Evolutionary conservation across 495 filamentous ascomycete genomes (phyloP), one percentile per base, ranked within the genome.

Genomic region (Podospora bellae-mahoneyi): DNA sequence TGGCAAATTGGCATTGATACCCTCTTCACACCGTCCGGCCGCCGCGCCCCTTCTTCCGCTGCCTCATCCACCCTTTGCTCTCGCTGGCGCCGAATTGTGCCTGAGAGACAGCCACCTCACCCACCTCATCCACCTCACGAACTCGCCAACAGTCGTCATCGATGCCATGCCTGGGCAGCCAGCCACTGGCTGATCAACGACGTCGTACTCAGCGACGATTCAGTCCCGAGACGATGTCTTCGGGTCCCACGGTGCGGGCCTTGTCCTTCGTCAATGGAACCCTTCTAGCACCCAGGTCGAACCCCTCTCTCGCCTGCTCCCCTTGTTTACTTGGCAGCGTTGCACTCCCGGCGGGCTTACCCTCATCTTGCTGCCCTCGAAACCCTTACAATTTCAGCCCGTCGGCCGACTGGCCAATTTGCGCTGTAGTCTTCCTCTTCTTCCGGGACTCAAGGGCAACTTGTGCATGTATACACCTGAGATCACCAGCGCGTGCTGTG

Each of bases 401-500:
- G 39, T 10, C 13, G 39, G 39, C 39, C 39, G 39, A 48, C 5
- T 10, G 39, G 5, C 13, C 39, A 48, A 48, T 48, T 48, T 48
- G 34, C 32, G 60, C 34, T 58, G 55, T n/a, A 58, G 55, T 20
- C 10, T 48, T 48, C 9, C 39, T 19, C 55, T 58, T 58, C 55
- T 58, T 58, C 56, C 66, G 66, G 54, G 57, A 28, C 39, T 55
- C 26, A 16, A 64, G 68, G 64, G 64, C 23, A 60, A 30, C 44
- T 28, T 28, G 65, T 66, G 64, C 68, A 69, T 65, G 23, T 48
- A n/a, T 48, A 5, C 64, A 63, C 67, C 71, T 64, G 64, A 64
- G 73, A 74, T 74, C 70, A 68, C 30, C 70, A 64, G 28, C 67
- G 70, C 54, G 68, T 68, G 70, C 66, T 69, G 59, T 67, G 60